phyloP scores from a whole-genome alignment of 2,329 filamentous ascomycete genomes.

The Blumeriella jaapii region DNA sequence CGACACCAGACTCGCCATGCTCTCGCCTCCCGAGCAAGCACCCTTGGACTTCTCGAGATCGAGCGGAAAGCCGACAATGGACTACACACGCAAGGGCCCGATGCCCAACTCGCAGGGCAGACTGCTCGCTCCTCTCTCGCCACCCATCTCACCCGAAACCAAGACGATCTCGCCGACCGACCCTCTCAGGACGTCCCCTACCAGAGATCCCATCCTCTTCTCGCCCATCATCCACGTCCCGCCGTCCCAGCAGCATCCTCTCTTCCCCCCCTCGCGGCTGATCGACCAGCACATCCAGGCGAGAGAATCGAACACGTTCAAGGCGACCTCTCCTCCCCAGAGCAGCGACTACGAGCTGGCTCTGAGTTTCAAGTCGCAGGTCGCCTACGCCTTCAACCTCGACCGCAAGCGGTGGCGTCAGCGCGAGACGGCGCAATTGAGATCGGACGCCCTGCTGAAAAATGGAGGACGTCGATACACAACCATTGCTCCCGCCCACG shows the following conservation, averaged over 20 bases:
- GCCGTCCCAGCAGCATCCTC: slow-evolving; percentile 35
- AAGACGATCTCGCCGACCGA: slow-evolving; percentile 15
- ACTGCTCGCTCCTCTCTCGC: slow-evolving; percentile 36
- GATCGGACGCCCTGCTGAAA: slow-evolving; percentile 19
- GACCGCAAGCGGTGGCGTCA: slow-evolving; percentile 21
- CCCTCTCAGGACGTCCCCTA: slow-evolving; percentile 18
- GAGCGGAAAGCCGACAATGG: slow-evolving; percentile 15
- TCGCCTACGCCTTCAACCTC: slow-evolving; percentile 30
- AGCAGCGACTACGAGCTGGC: slow-evolving; percentile 42
- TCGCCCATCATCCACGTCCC: slow-evolving; percentile 33
- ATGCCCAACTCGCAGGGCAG: slow-evolving; percentile 30
- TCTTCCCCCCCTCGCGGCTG: slow-evolving; percentile 39
- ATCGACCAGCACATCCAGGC: slow-evolving; percentile 33
- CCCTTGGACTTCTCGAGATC: slow-evolving; percentile 37
- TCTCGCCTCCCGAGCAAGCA: slow-evolving; percentile 49
- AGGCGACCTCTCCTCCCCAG: slow-evolving; percentile 35
- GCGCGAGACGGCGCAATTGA: slow-evolving; percentile 22
- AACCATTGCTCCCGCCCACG: slow-evolving; percentile 22
- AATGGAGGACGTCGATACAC: slow-evolving; percentile 17
- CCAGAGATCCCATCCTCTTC: slow-evolving; percentile 47
- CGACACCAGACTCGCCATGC: slow-evolving; percentile 36
- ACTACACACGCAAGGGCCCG: slow-evolving; percentile 23
- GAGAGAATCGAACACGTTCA: slow-evolving; percentile 29
- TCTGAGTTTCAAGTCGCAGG: slow-evolving; percentile 40
- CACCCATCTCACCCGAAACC: slow-evolving; percentile 44